Evolutionary conservation across 371 early-diverging fungal genomes (phyloP).

Genomic region (Mortierella sp.): DNA sequence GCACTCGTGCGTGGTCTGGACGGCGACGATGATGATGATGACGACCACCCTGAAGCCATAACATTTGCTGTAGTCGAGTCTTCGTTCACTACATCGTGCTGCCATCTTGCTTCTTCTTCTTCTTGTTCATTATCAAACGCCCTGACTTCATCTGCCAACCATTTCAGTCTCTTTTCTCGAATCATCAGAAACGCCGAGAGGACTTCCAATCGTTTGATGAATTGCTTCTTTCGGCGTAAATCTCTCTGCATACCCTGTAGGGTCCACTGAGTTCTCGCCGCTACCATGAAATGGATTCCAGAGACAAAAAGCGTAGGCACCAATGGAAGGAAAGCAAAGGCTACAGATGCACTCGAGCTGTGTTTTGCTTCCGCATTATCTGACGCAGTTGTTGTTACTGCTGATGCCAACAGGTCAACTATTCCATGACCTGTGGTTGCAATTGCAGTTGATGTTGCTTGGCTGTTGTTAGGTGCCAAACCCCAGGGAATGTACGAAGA

Average conservation of each 20-base stretch:
- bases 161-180: conserved; percentile 31
- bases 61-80: background rate
- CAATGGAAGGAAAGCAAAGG: conserved; percentile 18
- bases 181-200: conserved; percentile 15
- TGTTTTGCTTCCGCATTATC: background rate
- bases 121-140: conserved; percentile 5
- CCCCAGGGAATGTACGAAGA: conserved; percentile 14
- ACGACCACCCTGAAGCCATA: background rate
- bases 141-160: conserved; percentile 19
- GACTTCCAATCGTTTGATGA: conserved; percentile 8
- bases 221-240: background rate
- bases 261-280: conserved; percentile 11
- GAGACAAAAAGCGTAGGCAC: conserved; percentile 24
- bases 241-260: conserved; percentile 11
- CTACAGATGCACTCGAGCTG: background rate
- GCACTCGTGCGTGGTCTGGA: background rate
- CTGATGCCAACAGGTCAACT: background rate
- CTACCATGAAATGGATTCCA: conserved; percentile 26
- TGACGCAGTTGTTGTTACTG: too few relatives aligned
- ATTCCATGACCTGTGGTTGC: background rate
- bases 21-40: background rate
- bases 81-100: background rate
- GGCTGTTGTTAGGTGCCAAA: background rate
- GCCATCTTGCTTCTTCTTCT: conserved; percentile 4
- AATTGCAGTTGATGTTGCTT: too few relatives aligned